A percentile compares a stretch with the other conserved stretches of the same genome.
phyloP scores from a whole-genome alignment of 2,329 filamentous ascomycete genomes.

The Nothopassalora personata region DNA sequence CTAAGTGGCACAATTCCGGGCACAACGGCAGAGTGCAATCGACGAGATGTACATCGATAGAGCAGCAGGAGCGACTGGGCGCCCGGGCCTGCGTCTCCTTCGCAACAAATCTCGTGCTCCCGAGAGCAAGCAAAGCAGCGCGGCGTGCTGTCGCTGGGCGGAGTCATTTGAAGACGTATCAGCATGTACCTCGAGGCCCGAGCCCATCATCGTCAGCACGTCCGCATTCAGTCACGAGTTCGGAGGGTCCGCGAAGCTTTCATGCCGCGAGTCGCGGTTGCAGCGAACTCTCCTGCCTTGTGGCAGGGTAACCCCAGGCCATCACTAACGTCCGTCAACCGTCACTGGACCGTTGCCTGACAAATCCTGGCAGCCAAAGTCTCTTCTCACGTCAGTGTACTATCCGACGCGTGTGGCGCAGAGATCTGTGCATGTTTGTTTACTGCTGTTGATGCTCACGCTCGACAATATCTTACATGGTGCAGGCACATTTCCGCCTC shows the following conservation, averaged over 20 bases:
- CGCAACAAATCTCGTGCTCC: too few relatives aligned
- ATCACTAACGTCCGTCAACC: neutral
- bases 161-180: neutral
- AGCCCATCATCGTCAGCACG: neutral
- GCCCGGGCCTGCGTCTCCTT: too few relatives aligned
- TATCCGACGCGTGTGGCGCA: neutral
- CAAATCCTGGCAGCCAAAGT: neutral
- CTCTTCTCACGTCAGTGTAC: neutral
- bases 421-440: conserved; percentile 1
- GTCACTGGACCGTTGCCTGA: neutral
- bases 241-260: neutral
- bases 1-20: neutral
- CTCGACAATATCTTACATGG: neutral
- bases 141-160: too few relatives aligned
- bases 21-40: neutral
- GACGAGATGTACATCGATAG: neutral
- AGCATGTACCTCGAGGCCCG: neutral
- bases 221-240: neutral
- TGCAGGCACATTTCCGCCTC: neutral
- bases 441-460: neutral
- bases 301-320: neutral
- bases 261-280: neutral
- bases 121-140: too few relatives aligned
- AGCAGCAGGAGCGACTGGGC: too few relatives aligned
- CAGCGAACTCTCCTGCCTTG: neutral